Evolutionary conservation across 1,139 yeast genomes (phyloP), one percentile per base, ranked within the genome.

Genomic region (Yamadazyma diospyri): DNA sequence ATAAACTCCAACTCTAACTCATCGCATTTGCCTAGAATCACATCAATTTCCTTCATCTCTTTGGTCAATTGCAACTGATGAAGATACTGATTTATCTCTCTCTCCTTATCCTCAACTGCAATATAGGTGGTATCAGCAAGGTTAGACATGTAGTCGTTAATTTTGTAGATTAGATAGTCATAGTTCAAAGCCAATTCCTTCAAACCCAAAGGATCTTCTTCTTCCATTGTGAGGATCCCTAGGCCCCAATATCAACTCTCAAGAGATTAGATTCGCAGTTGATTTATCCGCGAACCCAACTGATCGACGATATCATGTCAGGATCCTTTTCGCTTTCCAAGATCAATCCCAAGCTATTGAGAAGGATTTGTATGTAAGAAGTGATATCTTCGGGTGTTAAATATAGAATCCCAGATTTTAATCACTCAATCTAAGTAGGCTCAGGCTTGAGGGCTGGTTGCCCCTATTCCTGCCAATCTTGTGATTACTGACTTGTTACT

Each of bases 361-460:
- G 86, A 56, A 65, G 84, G 55, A 78, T 81, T 36, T 81, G 77
- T 72, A 70, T 45, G 76, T 69, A 39, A n/a, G n/a, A n/a, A n/a
- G n/a, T n/a, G n/a, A n/a, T n/a, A n/a, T n/a, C n/a, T n/a, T n/a
- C 26, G 22, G 22, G 9, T 19, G 10, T 19, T 8, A 10, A 19
- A 19, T 8, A 19, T 19, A 19, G 8, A 19, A 19, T 19, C 10
- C 10, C 8, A 19, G 22, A 19, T 8, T 19, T 19, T 19, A n/a
- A n/a, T 8, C 22, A 21, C 23, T 21, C 23, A 21, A 21, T n/a
- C n/a, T n/a, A n/a, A n/a, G n/a, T n/a, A n/a, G n/a, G n/a, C n/a
- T n/a, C n/a, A n/a, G n/a, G n/a, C n/a, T n/a, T n/a, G n/a, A n/a
- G n/a, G n/a, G n/a, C n/a, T n/a, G n/a, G n/a, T n/a, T n/a, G n/a